phyloP scores from a whole-genome alignment of 371 early-diverging fungal genomes.

The Mucor piriformis region DNA sequence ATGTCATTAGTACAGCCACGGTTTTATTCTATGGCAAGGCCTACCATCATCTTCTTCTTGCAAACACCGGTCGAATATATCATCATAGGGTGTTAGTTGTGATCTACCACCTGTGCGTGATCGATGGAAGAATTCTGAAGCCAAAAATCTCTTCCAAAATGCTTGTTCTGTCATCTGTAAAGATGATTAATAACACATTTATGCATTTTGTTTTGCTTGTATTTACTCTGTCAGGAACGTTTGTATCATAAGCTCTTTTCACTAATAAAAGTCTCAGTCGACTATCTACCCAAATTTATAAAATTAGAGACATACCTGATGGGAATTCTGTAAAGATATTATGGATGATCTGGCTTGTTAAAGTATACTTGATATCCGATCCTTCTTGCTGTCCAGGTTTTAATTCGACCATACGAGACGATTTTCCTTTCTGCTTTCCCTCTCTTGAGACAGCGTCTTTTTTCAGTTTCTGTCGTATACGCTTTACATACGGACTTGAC shows the following conservation, averaged over 20 bases:
- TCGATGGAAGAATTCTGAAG: constrained; percentile 87
- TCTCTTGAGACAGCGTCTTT: constrained; percentile 70
- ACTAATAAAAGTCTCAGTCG: constrained; percentile 60
- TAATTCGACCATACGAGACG: constrained; percentile 80
- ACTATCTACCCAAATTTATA: not conserved
- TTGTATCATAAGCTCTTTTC: constrained; percentile 79
- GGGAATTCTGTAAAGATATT: constrained; percentile 92
- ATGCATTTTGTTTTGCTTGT: not conserved
- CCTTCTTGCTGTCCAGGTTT: constrained; percentile 80
- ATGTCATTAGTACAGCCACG: not conserved
- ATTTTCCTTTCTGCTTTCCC: constrained; percentile 83
- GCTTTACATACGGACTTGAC: constrained; percentile 73
- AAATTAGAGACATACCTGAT: constrained; percentile 53
- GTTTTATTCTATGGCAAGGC: not conserved
- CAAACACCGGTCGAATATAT: constrained; percentile 82
- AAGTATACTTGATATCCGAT: constrained; percentile 80
- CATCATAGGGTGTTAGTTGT: constrained; percentile 69
- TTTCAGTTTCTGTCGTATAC: constrained; percentile 63
- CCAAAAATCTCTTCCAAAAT: constrained; percentile 90
- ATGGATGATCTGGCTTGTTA: constrained; percentile 88
- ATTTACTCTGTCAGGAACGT: constrained; percentile 81
- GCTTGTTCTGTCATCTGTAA: constrained; percentile 70
- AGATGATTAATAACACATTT: not conserved
- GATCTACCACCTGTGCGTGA: constrained; percentile 66
- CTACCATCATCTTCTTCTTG: constrained; percentile 79